Base-by-base conservation (phyloP, 176 grass and related monocot species). In the Paspalum notatum region DNA sequence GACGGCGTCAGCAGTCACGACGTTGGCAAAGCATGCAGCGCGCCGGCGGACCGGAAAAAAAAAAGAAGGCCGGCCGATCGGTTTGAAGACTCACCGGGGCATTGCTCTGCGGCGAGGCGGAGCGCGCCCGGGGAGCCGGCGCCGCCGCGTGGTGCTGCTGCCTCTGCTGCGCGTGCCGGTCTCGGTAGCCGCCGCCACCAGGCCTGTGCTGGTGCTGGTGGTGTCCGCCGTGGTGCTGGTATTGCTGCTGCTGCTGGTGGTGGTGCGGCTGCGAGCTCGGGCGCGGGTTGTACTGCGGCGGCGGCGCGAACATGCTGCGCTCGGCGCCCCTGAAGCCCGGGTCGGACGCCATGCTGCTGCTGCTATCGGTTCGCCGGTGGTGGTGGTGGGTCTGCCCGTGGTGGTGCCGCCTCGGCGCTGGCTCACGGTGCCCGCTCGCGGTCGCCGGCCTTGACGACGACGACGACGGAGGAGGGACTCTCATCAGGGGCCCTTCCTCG, bases 221-320 rank as follows among this genome's bases (percentile, higher is more conserved):
- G 7, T 21, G 24, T 13, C 40, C 24, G 14, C 50, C 69, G 9
- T 1, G 47, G 13, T 37, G 5, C 9, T 40, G 27, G 0, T 9
- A 0, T 1, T 20, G 49, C 25, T 48, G 69, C 25, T 48, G 69
- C 0, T 8, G 22, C 24, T 8, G 32, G 32, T 32, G 32, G 32
- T 32, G 32, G 32, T 32, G n/a, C 4, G 7, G 38, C 20, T 67
- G 61, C 4, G 64, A 9, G 13, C 61, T 46, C 9, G 66, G 72
- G 9, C 83, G 51, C 20, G 2, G 77, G 4, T 82, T 3, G 44
- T 40, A 90, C 73, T 85, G 88, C 22, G 72, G 88, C 79, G 88
- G 88, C 43, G 88, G 88, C 67, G 88, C 88, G 79, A 86, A 90
- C 88, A 78, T 86, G 73, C 88, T 90, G 66, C 43, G 72, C 16